These are phyloP conservation scores for Sherardia arvensis DNA, from an alignment of 257 asterid genomes.

Conservation along the genomic window DNA sequence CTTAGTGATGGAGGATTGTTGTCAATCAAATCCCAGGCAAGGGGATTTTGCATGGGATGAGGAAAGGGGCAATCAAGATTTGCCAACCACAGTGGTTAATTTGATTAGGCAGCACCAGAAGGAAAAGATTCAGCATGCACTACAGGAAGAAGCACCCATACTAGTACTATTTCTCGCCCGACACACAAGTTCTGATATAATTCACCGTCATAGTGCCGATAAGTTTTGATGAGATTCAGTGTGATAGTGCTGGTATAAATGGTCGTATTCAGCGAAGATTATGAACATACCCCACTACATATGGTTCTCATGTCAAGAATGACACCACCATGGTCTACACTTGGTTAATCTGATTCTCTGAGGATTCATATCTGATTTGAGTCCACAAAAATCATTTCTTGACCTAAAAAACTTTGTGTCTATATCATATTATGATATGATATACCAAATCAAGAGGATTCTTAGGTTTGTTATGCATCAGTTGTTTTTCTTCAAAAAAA, in stretches of 20 bases:
- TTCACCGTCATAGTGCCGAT: no score
- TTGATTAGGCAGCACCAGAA: conserved; percentile 11
- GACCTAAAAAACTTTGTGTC: background rate
- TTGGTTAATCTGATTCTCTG: background rate
- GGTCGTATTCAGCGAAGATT: no score
- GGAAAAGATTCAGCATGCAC: conserved; percentile 6
- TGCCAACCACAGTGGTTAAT: conserved; percentile 36
- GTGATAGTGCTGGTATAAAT: no score
- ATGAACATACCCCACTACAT: background rate
- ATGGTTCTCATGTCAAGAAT: conserved; percentile 1
- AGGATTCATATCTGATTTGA: background rate
- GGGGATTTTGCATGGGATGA: conserved; percentile 16
- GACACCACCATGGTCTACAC: conserved; percentile 1
- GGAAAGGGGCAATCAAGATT: conserved; percentile 8
- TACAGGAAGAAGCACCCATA: background rate
- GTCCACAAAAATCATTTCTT: background rate
- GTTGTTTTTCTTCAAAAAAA: background rate
- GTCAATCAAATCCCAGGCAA: conserved; percentile 28
- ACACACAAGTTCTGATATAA: no score
- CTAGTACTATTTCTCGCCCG: no score
- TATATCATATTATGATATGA: background rate
- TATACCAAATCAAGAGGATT: background rate
- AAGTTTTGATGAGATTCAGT: no score
- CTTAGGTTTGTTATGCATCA: background rate
- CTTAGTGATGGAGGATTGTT: background rate